phyloP scores from a whole-genome alignment of 2,329 filamentous ascomycete species.

The Chrysoporthe cubensis region DNA sequence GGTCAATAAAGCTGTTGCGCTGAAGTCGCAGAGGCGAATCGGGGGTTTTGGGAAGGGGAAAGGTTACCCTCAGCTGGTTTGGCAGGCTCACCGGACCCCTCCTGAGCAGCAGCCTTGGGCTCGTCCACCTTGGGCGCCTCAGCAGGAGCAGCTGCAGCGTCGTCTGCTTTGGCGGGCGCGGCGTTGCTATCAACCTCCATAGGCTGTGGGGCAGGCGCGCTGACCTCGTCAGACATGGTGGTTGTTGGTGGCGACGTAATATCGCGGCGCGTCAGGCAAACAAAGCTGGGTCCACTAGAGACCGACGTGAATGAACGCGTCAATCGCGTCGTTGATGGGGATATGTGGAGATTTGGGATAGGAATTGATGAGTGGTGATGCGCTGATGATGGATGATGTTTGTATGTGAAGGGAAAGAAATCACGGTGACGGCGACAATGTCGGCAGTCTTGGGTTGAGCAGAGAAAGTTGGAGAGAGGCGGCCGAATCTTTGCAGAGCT shows the following conservation, averaged over 20 bases:
- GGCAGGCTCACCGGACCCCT: conserved; percentile 19
- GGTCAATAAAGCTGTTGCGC: conserved; percentile 33
- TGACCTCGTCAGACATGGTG: conserved; percentile 35
- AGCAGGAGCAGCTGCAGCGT: conserved; percentile 19
- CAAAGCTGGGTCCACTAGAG: conserved; percentile 20
- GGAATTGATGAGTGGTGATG: conserved; percentile 25
- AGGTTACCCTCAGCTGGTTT: conserved; percentile 33
- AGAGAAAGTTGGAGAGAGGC: conserved; percentile 26
- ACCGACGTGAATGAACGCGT: conserved; percentile 29
- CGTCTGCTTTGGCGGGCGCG: conserved; percentile 18
- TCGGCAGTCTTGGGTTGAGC: conserved; percentile 24
- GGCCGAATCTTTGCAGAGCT: conserved; percentile 23
- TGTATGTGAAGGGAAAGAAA: conserved; percentile 9
- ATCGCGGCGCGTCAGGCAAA: conserved; percentile 32
- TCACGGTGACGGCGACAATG: conserved; percentile 19
- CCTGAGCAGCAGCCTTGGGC: conserved; percentile 20
- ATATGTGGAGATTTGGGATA: conserved; percentile 9
- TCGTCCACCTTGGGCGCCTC: conserved; percentile 28
- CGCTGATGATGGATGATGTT: conserved; percentile 16
- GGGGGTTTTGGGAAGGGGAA: not conserved
- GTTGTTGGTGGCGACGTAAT: conserved; percentile 35
- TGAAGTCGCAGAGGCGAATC: too few relatives aligned
- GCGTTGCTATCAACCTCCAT: conserved; percentile 16
- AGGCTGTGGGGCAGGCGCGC: conserved; percentile 27
- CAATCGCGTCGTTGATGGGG: conserved; percentile 29